A percentile compares a stretch with the other conserved stretches of the same genome.
Evolutionary conservation across 805 yeast genomes (phyloP).

Genomic region (Lipomyces mesembrius): DNA sequence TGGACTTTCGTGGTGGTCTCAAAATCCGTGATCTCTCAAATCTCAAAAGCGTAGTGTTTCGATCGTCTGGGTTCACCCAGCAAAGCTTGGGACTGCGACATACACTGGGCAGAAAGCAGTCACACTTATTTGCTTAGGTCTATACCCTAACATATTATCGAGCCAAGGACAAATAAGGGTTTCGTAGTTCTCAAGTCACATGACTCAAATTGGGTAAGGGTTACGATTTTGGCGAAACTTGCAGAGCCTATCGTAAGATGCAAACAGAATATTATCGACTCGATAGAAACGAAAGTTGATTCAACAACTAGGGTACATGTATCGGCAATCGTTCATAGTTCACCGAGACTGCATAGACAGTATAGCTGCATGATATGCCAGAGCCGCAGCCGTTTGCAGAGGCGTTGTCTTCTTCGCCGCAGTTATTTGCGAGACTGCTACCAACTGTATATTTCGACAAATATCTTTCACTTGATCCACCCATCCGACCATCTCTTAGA

Average conservation of each 20-base stretch:
- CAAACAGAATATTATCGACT: too few species aligned
- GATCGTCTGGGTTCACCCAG: neutral
- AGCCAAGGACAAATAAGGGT: neutral
- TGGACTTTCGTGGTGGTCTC: neutral
- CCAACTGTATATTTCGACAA: slow-evolving; percentile 30
- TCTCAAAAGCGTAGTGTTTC: neutral
- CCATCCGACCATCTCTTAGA: slow-evolving; percentile 33
- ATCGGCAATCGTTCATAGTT: too few species aligned
- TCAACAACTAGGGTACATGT: neutral
- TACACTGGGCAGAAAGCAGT: neutral
- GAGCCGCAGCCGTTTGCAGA: slow-evolving; percentile 26
- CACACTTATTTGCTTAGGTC: slow-evolving; percentile 10
- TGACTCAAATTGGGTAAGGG: neutral
- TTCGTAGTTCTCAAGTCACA: neutral
- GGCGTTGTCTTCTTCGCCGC: slow-evolving; percentile 30
- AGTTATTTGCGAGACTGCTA: slow-evolving; percentile 27
- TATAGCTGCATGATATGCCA: neutral
- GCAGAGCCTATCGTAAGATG: too few species aligned
- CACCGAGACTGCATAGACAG: too few species aligned
- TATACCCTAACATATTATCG: neutral
- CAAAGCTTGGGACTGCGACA: neutral
- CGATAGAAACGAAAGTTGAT: neutral
- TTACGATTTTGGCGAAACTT: neutral
- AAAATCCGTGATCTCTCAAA: neutral
- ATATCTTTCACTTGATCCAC: slow-evolving; percentile 27